A percentile compares a stretch with the other conserved stretches of the same genome.
Evolutionary conservation across 331 rosid genomes (phyloP).

Genomic region (Quercus tomentella): DNA sequence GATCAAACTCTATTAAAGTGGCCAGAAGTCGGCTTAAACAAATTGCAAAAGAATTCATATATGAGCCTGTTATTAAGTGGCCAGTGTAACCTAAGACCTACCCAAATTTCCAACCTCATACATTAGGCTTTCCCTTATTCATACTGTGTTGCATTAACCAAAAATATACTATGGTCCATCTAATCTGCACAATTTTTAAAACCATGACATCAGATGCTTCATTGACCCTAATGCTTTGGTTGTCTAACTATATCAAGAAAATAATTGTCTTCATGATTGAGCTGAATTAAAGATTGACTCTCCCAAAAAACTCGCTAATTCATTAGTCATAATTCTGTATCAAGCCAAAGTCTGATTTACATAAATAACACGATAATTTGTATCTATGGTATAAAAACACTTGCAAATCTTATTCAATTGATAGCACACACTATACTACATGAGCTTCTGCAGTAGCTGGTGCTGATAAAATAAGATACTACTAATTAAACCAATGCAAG

Average conservation of each 20-base stretch:
- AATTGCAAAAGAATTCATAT: neutral
- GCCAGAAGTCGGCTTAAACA: neutral
- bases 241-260: neutral
- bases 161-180: neutral
- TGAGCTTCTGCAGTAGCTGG: neutral
- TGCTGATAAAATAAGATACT: neutral
- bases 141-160: neutral
- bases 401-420: neutral
- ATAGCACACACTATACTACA: neutral
- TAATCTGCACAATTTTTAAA: neutral
- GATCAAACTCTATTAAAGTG: slow-evolving; percentile 70
- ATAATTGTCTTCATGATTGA: neutral
- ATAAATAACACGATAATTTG: neutral
- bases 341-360: neutral
- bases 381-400: neutral
- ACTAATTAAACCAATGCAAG: neutral
- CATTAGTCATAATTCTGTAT: neutral
- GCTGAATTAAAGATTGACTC: neutral
- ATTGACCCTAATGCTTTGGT: neutral
- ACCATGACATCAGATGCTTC: neutral
- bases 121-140: slow-evolving; percentile 3
- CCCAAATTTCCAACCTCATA: neutral
- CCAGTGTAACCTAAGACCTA: neutral
- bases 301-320: neutral
- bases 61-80: neutral